phyloP scores from a whole-genome alignment of 306 rosid species.

The Prunus dulcis region DNA sequence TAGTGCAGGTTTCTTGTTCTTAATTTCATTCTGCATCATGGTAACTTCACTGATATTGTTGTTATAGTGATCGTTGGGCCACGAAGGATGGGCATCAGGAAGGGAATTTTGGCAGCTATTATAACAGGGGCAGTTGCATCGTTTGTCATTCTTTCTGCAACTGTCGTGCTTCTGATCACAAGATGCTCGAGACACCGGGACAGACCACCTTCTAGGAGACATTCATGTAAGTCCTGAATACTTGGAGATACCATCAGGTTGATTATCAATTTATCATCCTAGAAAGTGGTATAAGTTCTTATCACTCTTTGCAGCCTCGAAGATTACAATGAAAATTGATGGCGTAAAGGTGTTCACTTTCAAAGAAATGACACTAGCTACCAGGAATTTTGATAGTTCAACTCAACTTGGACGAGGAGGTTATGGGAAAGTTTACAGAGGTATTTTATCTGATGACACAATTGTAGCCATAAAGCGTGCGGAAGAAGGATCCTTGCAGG shows the following conservation, averaged over 20 bases:
- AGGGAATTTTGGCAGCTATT: conserved; percentile 38
- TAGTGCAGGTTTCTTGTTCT: conserved; percentile 9
- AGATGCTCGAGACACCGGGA: conserved; percentile 33
- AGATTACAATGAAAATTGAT: conserved; percentile 54
- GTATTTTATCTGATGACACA: conserved; percentile 54
- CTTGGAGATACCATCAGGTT: conserved; percentile 4
- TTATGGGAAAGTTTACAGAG: conserved; percentile 90
- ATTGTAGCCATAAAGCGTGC: conserved; percentile 83
- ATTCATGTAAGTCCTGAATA: conserved; percentile 42
- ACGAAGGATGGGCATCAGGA: conserved; percentile 23
- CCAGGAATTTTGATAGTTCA: conserved; percentile 56
- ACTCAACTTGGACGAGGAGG: conserved; percentile 85
- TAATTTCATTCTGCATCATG: not conserved
- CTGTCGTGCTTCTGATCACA: conserved; percentile 36
- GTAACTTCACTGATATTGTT: conserved; percentile 4
- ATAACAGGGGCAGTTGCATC: conserved; percentile 47
- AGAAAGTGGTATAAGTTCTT: conserved; percentile 19
- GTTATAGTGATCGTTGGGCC: conserved; percentile 27
- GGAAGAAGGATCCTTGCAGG: conserved; percentile 83
- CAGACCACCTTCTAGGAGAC: conserved; percentile 44
- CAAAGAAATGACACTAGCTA: conserved; percentile 69
- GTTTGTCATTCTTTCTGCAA: conserved; percentile 37
- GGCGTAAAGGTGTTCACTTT: conserved; percentile 70
- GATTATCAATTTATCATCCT: conserved; percentile 2
- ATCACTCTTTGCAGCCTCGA: conserved; percentile 50